These are phyloP conservation scores for Platanthera zijinensis DNA, from an alignment of 106 monocot genomes.

Conservation along the genomic window DNA sequence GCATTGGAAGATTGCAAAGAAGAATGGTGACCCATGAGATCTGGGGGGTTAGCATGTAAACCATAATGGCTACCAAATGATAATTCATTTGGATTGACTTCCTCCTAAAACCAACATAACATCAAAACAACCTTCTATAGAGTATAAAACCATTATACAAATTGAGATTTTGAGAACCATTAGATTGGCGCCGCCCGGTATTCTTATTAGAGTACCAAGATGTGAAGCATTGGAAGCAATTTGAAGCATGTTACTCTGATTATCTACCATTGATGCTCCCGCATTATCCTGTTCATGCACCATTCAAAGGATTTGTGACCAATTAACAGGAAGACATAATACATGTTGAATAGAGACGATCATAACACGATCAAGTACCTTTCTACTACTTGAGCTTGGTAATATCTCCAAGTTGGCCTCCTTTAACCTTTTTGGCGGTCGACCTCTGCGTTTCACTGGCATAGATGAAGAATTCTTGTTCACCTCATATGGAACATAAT, in stretches of 20 bases:
- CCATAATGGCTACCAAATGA: slow-evolving; percentile 39
- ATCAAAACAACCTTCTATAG: background rate
- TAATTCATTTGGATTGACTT: slow-evolving; percentile 39
- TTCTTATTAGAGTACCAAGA: slow-evolving; percentile 30
- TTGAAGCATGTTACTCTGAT: slow-evolving; percentile 17
- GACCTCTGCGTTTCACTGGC: slow-evolving; percentile 41
- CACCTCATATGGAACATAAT: slow-evolving; percentile 18
- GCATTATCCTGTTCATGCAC: slow-evolving; percentile 20
- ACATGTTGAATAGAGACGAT: background rate
- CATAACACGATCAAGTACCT: slow-evolving; percentile 14
- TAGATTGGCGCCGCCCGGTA: slow-evolving; percentile 25
- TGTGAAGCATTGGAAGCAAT: slow-evolving; percentile 27
- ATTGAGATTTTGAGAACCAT: slow-evolving; percentile 23
- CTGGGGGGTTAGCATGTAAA: slow-evolving; percentile 22
- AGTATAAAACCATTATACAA: background rate
- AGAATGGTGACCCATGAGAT: slow-evolving; percentile 24
- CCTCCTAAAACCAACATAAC: slow-evolving; percentile 25
- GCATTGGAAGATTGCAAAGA: slow-evolving; percentile 15
- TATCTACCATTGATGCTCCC: slow-evolving; percentile 19
- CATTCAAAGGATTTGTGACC: background rate
- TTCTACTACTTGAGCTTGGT: slow-evolving; percentile 12
- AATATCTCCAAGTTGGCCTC: slow-evolving; percentile 24
- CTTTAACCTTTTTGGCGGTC: slow-evolving; percentile 44
- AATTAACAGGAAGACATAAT: background rate
- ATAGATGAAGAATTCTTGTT: slow-evolving; percentile 14